Base-by-base conservation (phyloP, 1,284 basidiomycete species). In the Boletus smithii region DNA sequence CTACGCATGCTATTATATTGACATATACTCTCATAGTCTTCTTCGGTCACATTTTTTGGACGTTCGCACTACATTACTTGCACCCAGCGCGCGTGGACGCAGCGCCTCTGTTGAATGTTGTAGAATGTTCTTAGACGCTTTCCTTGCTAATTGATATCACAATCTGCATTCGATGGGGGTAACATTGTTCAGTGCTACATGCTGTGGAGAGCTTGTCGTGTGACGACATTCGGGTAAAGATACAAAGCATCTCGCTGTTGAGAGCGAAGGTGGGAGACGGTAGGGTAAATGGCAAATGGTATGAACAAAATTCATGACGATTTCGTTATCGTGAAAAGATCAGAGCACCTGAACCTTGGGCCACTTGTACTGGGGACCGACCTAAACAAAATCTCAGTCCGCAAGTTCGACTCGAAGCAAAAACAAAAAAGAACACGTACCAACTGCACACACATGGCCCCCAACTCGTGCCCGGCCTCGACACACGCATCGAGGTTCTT, bases 391-490 rank as follows among this genome's bases (percentile, higher is more conserved):
- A 14, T 4, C 14, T 35, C 29, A 1, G 1, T 17, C 27, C 26
- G 4, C 4, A 2, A 11, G 10, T 18, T 1, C 23, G 4, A 26
- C 14, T 11, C 16, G 5, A 13, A 35, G 16, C 22, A 29, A 37
- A 39, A 3, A 7, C 8, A 26, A 31, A 20, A 34, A 11, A 36
- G 8, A 27, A 24, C 6, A 60, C 83, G 66, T 59, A 90, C 89
- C 75, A 88, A 81, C 59, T 88, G 82, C 45, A 97, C 85, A 73
- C 87, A 91, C 82, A 97, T 93, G 53, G 80, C 73, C 48, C 90
- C 95, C 60, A 98, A 68, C 70, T 86, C 88, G 73, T 99, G 95
- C 3, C 95, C 97, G 35, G 82, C 82, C 68, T 89, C 80, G 53
- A 99, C 79, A 47, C 80, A 81, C 67, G 92, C 84, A 34, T 90